Percentiles rank a stretch among this genome's conserved stretches.
phyloP scores from a whole-genome alignment of 495 filamentous ascomycete genomes.

The Platismatia glauca region DNA sequence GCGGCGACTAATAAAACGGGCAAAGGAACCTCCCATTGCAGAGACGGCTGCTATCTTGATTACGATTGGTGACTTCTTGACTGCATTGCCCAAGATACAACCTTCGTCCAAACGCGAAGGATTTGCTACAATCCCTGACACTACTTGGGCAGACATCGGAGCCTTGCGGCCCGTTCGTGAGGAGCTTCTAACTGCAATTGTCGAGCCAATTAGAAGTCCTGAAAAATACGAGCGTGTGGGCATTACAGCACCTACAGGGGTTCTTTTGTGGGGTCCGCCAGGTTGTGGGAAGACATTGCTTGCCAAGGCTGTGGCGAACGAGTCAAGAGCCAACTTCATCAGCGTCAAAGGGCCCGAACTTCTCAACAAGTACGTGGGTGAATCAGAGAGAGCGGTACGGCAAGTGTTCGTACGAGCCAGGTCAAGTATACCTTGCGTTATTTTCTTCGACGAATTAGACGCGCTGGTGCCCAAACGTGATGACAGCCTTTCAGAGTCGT shows the following conservation, averaged over 20 bases:
- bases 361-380: slow-evolving; percentile 91
- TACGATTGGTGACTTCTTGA: slow-evolving; percentile 58
- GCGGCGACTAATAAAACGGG: slow-evolving; percentile 45
- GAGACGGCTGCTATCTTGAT: slow-evolving; percentile 36
- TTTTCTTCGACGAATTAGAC: slow-evolving; percentile 98
- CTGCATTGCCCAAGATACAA: slow-evolving; percentile 75
- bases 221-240: slow-evolving; percentile 72
- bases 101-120: slow-evolving; percentile 93
- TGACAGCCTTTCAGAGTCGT: slow-evolving; percentile 71
- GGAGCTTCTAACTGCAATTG: slow-evolving; percentile 77
- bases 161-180: slow-evolving; percentile 71
- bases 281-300: slow-evolving; percentile 96
- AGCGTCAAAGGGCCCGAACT: slow-evolving; percentile 93
- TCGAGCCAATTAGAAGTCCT: slow-evolving; percentile 82
- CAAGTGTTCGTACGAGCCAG: slow-evolving; percentile 87
- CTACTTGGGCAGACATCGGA: slow-evolving; percentile 89
- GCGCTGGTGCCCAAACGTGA: slow-evolving; percentile 81
- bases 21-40: slow-evolving; percentile 41
- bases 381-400: slow-evolving; percentile 85
- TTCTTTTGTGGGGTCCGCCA: slow-evolving; percentile 93
- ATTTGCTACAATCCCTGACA: slow-evolving; percentile 95
- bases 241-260: slow-evolving; percentile 80
- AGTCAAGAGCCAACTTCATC: slow-evolving; percentile 95
- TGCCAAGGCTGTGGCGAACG: slow-evolving; percentile 93
- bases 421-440: slow-evolving; percentile 78